Percentiles rank a stretch among this genome's conserved stretches.
Conservation (phyloP, 2,329 filamentous ascomycete genomes). For the Apiospora arundinis region DNA sequence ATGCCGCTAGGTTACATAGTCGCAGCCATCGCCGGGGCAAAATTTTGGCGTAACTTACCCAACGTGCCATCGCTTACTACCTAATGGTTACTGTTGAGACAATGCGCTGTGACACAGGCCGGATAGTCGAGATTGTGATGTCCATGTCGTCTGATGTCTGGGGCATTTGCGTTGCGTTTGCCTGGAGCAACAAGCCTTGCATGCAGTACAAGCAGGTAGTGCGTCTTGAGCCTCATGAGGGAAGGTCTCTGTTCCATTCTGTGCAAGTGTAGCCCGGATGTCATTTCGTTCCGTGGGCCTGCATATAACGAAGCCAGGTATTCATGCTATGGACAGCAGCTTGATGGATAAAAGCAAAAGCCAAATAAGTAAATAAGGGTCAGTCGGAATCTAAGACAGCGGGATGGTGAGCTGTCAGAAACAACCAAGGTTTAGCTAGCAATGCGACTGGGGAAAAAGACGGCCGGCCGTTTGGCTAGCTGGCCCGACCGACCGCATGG, state of each 20-base stretch:
- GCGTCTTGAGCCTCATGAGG: neutral
- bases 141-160: neutral
- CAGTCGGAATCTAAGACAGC: neutral
- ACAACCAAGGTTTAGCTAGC: constrained; percentile 1
- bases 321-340: neutral
- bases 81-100: neutral
- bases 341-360: neutral
- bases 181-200: neutral
- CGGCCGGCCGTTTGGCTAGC: constrained; percentile 1
- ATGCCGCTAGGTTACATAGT: neutral
- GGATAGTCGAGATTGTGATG: constrained; percentile 7
- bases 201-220: too few species aligned
- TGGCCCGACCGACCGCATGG: constrained; percentile 1
- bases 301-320: neutral
- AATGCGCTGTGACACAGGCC: neutral
- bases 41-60: neutral
- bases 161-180: neutral
- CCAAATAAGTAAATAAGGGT: neutral
- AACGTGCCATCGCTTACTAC: constrained; percentile 14
- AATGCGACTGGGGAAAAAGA: neutral
- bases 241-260: neutral
- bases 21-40: neutral
- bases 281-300: neutral
- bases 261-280: neutral
- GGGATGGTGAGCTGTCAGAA: constrained; percentile 3